These are phyloP conservation scores for Croton setiger DNA, from an alignment of 441 rosid species.

Conservation along the genomic window DNA sequence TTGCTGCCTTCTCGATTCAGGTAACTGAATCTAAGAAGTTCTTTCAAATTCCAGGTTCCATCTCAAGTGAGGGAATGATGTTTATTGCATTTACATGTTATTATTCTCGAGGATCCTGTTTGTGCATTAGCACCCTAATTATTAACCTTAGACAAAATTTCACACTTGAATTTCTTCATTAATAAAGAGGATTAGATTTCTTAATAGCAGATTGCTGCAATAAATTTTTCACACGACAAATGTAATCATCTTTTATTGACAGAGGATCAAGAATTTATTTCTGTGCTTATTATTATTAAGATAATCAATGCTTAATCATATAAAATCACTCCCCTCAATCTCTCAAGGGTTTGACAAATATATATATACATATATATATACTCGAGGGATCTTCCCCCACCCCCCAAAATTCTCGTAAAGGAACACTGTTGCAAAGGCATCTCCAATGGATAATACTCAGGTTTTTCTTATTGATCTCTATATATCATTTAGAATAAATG, in stretches of 20 bases:
- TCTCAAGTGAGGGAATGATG: constrained; percentile 54
- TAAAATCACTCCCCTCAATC: neutral
- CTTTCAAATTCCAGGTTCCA: constrained; percentile 38
- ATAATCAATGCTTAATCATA: neutral
- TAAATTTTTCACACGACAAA: neutral
- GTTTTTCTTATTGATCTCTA: neutral
- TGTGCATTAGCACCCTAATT: constrained; percentile 47
- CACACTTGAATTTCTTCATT: neutral
- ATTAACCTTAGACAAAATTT: neutral
- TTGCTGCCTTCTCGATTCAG: constrained; percentile 58
- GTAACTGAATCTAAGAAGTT: constrained; percentile 15
- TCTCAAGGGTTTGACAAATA: constrained; percentile 2
- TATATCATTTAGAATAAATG: neutral
- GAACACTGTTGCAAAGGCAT: neutral
- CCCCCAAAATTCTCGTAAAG: too few relatives aligned
- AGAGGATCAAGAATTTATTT: neutral
- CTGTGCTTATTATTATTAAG: neutral
- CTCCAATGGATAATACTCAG: neutral
- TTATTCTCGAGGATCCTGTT: constrained; percentile 58
- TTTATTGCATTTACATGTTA: neutral
- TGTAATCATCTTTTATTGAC: neutral
- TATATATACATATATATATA: too few relatives aligned
- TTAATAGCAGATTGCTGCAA: neutral
- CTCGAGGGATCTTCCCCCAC: too few relatives aligned
- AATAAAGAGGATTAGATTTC: neutral